Conservation (phyloP, 305 asterid genomes). For the Fraxinus platypoda region DNA sequence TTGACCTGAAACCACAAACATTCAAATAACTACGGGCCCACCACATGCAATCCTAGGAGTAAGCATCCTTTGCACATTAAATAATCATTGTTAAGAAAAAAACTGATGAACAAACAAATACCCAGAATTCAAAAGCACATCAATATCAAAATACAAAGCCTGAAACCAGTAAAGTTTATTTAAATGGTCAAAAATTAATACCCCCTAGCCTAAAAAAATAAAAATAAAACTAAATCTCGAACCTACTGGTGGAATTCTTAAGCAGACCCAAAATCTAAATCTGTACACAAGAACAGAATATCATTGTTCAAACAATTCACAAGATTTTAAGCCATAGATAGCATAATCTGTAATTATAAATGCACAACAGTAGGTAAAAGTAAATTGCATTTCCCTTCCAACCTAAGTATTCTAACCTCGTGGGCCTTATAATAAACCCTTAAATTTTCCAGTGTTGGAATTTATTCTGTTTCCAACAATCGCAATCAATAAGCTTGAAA, state of each 20-base stretch:
- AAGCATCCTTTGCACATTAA: conserved; percentile 7
- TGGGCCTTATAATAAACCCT: conserved; percentile 35
- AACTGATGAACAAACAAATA: conserved; percentile 17
- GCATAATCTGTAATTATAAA: conserved; percentile 32
- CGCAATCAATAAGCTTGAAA: conserved; percentile 27
- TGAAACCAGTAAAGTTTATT: conserved; percentile 19
- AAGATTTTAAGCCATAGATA: conserved; percentile 26
- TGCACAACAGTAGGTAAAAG: conserved; percentile 32
- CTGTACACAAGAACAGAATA: conserved; percentile 21
- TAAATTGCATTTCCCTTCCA: conserved; percentile 29
- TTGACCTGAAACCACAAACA: conserved; percentile 18
- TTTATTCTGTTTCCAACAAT: conserved; percentile 38
- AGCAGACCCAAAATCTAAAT: conserved; percentile 24
- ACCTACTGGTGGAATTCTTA: conserved; percentile 28
- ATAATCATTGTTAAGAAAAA: conserved; percentile 1
- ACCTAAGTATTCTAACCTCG: conserved; percentile 26
- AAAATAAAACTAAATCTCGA: conserved; percentile 23
- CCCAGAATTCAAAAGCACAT: conserved; percentile 22
- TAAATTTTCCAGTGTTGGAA: conserved; percentile 30
- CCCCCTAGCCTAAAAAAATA: conserved; percentile 27
- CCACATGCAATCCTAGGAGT: background rate
- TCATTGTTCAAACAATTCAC: conserved; percentile 23
- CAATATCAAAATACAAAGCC: conserved; percentile 32
- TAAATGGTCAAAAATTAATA: conserved; percentile 19
- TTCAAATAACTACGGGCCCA: background rate